Evolutionary conservation across 352 stramenopile genomes (phyloP), one percentile per base, ranked within the genome.

Genomic region (Globisporangium canariense): DNA sequence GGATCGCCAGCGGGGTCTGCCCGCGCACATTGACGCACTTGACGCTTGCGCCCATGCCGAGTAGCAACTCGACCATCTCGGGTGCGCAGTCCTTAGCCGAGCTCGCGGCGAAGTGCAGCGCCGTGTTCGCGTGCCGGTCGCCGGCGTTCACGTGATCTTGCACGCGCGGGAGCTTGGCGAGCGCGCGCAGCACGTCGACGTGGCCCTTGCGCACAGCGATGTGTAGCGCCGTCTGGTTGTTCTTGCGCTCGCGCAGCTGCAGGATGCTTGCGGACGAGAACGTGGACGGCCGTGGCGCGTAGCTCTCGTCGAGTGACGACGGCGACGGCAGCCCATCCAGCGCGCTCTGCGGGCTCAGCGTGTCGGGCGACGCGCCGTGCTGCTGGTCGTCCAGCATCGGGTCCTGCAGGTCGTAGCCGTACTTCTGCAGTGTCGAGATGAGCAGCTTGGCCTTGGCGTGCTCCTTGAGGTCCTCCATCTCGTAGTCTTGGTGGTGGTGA

Each of bases 181-280:
- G 79, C 46, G 86, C 86, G 16, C 75, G 73, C 54, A 94, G 68
- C 45, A 94, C 86, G 45, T 94, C 86, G 56, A 91, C 71, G 62
- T 94, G 86, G 7, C 84, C 86, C 61, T 94, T 94, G 43, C 89
- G 89, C 51, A 84, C 86, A 0, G 86, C 86, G 41, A 94, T 90
- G 65, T 94, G 86, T 32, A 94, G 74, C 62, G 85, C 86, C 57
- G 82, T 93, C 70, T 94, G 86, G 68, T 89, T 81, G 70, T 93
- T 92, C 75, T 92, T 94, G 53, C 73, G 79, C 62, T 93, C 84
- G 14, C 86, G 84, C 0, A 94, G 71, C 63, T 89, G 78, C 22
- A 94, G 62, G 56, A 94, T 92, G 53, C 83, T 83, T 47, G 77
- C 74, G 32, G 78, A 76, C 36, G 67, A 68, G 62, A 66, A 60